These are phyloP conservation scores for Agapanthus africanus DNA, from an alignment of 106 monocot species.

Conservation along the genomic window DNA sequence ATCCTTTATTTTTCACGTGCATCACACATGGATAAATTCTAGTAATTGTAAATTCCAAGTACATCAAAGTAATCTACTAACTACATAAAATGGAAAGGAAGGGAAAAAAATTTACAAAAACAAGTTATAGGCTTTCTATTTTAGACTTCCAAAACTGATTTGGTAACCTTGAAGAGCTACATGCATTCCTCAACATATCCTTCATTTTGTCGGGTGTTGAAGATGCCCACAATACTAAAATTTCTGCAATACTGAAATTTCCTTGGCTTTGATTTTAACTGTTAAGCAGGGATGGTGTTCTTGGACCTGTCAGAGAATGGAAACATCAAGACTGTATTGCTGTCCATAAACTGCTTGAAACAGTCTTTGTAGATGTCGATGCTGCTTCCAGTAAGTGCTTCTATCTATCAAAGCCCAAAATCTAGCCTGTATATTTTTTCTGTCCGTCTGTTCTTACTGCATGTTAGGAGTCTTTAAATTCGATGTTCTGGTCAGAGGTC, in stretches of 20 bases:
- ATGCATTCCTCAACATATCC: too few species aligned
- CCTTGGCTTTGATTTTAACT: neutral
- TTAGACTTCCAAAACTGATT: too few species aligned
- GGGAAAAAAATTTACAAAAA: too few species aligned
- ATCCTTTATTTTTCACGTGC: too few species aligned
- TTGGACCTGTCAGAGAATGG: slow-evolving; percentile 59
- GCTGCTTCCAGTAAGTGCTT: slow-evolving; percentile 70
- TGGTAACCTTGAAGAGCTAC: too few species aligned
- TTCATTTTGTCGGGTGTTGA: too few species aligned
- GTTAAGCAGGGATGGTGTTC: slow-evolving; percentile 34
- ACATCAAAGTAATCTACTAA: too few species aligned
- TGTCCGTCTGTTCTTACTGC: neutral
- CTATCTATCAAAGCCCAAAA: neutral
- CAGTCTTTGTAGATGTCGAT: slow-evolving; percentile 47
- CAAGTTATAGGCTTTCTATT: too few species aligned
- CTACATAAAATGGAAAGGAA: too few species aligned
- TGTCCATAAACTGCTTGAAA: slow-evolving; percentile 68
- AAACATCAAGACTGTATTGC: slow-evolving; percentile 61
- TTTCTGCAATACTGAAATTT: neutral
- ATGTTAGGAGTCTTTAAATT: neutral
- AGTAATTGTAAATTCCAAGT: too few species aligned
- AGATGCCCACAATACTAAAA: too few species aligned
- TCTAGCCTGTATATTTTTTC: neutral
- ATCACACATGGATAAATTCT: too few species aligned
- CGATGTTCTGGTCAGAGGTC: neutral